Conservation (phyloP, 306 rosid species). For the Morella rubra region DNA sequence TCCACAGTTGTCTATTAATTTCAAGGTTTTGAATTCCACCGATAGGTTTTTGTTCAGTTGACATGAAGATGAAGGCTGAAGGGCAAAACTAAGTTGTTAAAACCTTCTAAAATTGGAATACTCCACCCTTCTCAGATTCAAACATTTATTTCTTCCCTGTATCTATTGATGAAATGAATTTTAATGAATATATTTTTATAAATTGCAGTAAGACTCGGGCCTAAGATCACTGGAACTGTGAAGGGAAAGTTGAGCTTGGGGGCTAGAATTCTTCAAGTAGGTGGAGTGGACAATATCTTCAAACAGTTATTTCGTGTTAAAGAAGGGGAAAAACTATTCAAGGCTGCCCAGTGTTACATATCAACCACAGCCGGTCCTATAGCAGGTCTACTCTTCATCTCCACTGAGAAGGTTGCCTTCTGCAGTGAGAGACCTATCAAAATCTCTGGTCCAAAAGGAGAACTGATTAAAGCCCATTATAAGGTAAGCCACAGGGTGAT, state of each 20-base stretch:
- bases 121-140: not conserved
- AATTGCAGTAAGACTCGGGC: slow-evolving; percentile 41
- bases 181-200: not conserved
- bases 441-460: slow-evolving; percentile 30
- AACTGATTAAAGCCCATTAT: slow-evolving; percentile 32
- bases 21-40: not conserved
- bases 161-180: not conserved
- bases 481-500: slow-evolving; percentile 22
- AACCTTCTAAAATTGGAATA: not conserved
- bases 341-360: slow-evolving; percentile 43
- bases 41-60: not conserved
- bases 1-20: not conserved
- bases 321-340: slow-evolving; percentile 44
- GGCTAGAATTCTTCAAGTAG: slow-evolving; percentile 41
- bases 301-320: slow-evolving; percentile 29
- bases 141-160: not conserved
- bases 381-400: slow-evolving; percentile 53
- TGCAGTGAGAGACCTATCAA: slow-evolving; percentile 50
- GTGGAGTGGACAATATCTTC: slow-evolving; percentile 41
- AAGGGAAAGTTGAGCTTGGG: slow-evolving; percentile 49
- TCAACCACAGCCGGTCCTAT: slow-evolving; percentile 54
- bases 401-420: slow-evolving; percentile 48
- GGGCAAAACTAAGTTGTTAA: not conserved
- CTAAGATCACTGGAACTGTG: slow-evolving; percentile 43
- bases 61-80: not conserved